Base-by-base conservation (phyloP, 1,139 yeast species). In the Sugiyamaella grinbergsii region DNA sequence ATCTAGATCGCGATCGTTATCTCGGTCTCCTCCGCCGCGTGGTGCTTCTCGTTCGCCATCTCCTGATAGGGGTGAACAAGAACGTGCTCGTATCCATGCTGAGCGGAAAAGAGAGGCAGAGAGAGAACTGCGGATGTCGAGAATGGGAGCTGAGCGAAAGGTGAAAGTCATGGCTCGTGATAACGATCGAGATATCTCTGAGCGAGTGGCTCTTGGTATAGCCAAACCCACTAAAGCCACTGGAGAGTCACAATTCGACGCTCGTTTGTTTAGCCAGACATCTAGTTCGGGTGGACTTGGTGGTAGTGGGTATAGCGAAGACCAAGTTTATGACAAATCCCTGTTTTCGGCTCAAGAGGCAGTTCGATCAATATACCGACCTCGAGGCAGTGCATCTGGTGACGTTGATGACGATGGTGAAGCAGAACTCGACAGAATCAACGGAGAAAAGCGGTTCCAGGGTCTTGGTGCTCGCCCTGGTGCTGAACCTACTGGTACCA, bases 311-410 rank as follows among this genome's bases (percentile, higher is more conserved):
- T 69, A 71, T 48, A 69, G 70, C 51, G 77, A 74, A 31, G 81
- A 77, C 50, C 79, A 77, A 57, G 68, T 79, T 2, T 83, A 82
- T 58, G 84, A 80, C 56, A 72, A 67, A 49, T 81, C 86, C 1
- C 64, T 83, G 29, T 82, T 82, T 60, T 68, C 70, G 37, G 77
- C 74, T 2, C 79, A 78, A 47, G 78, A 76, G 49, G 80, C 77
- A 7, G 68, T 79, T 7, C 74, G 74, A 47, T 74, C 71, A 41
- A 72, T 80, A 8, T 81, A 80, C 59, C 70, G 78, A 52, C 75
- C 76, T 16, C 56, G 63, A n/a, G 58, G 56, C 4, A 55, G 53
- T 11, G 52, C 51, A n/a, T 62, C 53, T 29, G 63, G 55, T 15
- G 60, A 54, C 4, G 60, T 52, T 23, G 66, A 65, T 42, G 69